Evolutionary conservation across 2,329 filamentous ascomycete species (phyloP).

Genomic region (Colletotrichum aenigma): DNA sequence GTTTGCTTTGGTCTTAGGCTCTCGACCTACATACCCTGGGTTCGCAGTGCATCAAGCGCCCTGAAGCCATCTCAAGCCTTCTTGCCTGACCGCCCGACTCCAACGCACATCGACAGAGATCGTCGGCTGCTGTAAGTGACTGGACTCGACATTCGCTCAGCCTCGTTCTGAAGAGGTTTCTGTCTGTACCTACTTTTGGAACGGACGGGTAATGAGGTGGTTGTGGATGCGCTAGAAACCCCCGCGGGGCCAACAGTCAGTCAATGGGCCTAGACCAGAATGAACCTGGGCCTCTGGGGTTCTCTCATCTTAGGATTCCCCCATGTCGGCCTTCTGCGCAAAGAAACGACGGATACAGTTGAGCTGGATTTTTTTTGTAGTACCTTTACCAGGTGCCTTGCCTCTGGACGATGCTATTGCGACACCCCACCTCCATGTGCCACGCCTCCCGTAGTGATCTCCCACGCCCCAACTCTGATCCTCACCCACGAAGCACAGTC

Average conservation of each 20-base stretch:
- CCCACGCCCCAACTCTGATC: neutral
- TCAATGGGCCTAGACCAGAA: neutral
- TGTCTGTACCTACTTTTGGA: neutral
- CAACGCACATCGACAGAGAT: neutral
- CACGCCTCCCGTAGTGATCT: neutral
- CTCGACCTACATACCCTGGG: neutral
- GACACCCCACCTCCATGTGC: neutral
- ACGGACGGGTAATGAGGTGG: neutral
- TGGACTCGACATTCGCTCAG: neutral
- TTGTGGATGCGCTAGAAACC: neutral
- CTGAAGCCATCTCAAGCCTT: neutral
- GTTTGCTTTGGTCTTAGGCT: neutral
- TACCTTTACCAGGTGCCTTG: neutral
- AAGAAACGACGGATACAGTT: slow-evolving; percentile 1
- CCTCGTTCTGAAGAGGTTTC: neutral
- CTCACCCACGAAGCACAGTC: neutral
- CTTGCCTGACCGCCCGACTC: neutral
- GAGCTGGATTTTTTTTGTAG: no score
- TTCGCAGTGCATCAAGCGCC: neutral
- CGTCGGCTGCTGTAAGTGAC: neutral
- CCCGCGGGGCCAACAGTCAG: neutral
- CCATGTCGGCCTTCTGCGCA: neutral
- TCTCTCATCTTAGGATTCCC: neutral
- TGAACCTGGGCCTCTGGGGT: neutral
- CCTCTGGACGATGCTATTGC: neutral